phyloP scores from a whole-genome alignment of 1,139 yeast species.

The Pichia inconspicua region DNA sequence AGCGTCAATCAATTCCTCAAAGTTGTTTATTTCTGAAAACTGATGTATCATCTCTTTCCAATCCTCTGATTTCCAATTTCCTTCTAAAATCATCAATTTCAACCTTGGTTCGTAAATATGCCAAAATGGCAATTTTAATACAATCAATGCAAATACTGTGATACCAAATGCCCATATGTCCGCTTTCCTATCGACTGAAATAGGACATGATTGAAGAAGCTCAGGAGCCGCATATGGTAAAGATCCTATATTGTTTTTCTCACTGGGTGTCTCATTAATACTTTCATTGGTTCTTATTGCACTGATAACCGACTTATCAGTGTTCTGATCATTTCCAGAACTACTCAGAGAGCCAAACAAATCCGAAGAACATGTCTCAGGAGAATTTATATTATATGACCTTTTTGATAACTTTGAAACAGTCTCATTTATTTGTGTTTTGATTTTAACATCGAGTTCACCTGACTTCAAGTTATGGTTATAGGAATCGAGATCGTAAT shows the following conservation, averaged over 20 bases:
- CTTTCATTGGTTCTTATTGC: neutral
- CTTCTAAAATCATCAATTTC: constrained; percentile 63
- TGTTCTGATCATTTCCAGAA: neutral
- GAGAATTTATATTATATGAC: neutral
- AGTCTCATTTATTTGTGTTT: neutral
- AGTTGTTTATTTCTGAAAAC: neutral
- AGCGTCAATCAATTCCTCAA: constrained; percentile 4
- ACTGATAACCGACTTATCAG: neutral
- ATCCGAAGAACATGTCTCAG: constrained; percentile 75
- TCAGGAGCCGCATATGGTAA: constrained; percentile 93
- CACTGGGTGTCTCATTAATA: neutral
- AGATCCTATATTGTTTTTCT: constrained; percentile 53
- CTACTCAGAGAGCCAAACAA: constrained; percentile 36
- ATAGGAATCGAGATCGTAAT: constrained; percentile 14
- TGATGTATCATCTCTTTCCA: neutral
- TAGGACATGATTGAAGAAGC: constrained; percentile 56
- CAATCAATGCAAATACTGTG: constrained; percentile 60
- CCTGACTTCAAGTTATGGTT: neutral
- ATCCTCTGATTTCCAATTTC: constrained; percentile 42
- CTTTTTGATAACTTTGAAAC: neutral
- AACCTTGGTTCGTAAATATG: constrained; percentile 77
- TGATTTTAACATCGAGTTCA: neutral
- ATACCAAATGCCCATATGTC: constrained; percentile 94
- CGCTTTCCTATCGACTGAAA: constrained; percentile 56
- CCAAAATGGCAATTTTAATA: constrained; percentile 73